Conservation (phyloP, 1,139 yeast species). For the Lodderomyces oxycetoniae region DNA sequence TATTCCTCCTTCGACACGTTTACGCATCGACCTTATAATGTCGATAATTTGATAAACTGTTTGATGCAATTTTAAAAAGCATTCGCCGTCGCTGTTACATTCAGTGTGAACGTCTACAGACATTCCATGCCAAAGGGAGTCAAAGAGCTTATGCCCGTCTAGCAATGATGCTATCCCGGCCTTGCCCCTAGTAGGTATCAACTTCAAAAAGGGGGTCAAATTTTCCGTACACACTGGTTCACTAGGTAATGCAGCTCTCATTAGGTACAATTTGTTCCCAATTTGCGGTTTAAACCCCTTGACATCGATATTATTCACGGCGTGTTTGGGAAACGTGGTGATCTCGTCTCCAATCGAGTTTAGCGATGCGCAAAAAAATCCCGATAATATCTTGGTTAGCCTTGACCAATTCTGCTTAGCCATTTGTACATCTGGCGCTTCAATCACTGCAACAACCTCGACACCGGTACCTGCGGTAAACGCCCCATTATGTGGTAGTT, state of each 20-base stretch:
- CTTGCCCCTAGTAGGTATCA: constrained; percentile 89
- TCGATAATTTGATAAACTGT: constrained; percentile 73
- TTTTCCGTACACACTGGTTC: constrained; percentile 98
- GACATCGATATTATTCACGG: constrained; percentile 10
- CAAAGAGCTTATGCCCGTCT: constrained; percentile 95
- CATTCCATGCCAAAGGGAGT: constrained; percentile 93
- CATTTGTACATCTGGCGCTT: constrained; percentile 50
- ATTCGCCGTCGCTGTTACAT: constrained; percentile 40
- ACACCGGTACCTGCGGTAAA: constrained; percentile 93
- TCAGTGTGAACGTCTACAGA: constrained; percentile 73
- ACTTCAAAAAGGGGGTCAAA: constrained; percentile 84
- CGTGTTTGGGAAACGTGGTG: constrained; percentile 64
- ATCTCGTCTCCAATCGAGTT: constrained; percentile 79
- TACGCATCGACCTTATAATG: constrained; percentile 60
- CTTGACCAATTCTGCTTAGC: constrained; percentile 68
- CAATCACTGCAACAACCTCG: constrained; percentile 84
- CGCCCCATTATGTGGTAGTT: constrained; percentile 66
- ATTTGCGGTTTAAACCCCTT: constrained; percentile 14
- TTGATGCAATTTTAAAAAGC: constrained; percentile 60
- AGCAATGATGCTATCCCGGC: constrained; percentile 82
- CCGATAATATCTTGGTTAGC: constrained; percentile 75
- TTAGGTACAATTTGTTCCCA: constrained; percentile 43
- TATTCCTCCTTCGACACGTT: constrained; percentile 57
- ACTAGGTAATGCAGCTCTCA: constrained; percentile 87
- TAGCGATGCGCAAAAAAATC: constrained; percentile 91